A percentile compares a stretch with the other conserved stretches of the same genome.
phyloP scores from a whole-genome alignment of 2,329 filamentous ascomycete genomes.

The Ceratocystis diversiconidia region DNA sequence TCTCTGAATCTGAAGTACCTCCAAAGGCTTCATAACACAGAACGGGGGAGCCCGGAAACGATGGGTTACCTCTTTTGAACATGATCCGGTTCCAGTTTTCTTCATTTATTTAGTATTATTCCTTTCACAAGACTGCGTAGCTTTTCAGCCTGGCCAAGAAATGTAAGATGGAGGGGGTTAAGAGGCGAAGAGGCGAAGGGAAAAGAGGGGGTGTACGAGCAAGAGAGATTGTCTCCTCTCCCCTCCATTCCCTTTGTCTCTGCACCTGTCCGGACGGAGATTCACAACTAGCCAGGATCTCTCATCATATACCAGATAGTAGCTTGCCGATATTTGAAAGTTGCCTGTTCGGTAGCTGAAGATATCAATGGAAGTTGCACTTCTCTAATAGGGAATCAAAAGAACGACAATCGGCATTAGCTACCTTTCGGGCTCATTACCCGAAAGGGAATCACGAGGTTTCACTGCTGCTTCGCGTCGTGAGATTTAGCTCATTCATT shows the following conservation, averaged over 20 bases:
- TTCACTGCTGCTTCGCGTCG: neutral
- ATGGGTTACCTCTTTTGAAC: neutral
- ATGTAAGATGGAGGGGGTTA: neutral
- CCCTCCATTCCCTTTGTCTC: too few species aligned
- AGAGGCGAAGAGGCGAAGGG: neutral
- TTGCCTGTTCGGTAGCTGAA: neutral
- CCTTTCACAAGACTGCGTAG: neutral
- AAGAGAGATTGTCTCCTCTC: neutral
- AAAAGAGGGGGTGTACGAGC: neutral
- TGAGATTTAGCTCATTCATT: neutral
- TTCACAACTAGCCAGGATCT: neutral
- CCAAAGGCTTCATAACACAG: neutral
- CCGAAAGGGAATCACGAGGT: neutral
- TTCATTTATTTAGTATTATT: neutral
- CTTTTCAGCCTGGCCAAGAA: neutral
- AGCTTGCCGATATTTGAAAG: neutral
- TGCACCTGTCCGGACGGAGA: too few species aligned
- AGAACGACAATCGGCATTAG: neutral
- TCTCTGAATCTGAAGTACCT: neutral
- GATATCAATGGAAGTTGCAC: neutral
- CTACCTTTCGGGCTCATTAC: neutral
- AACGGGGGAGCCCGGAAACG: neutral
- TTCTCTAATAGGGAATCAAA: neutral
- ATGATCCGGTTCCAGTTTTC: neutral
- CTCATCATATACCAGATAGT: neutral